Evolutionary conservation across 2,329 filamentous ascomycete genomes (phyloP).

Genomic region (Diaporthe helianthi): DNA sequence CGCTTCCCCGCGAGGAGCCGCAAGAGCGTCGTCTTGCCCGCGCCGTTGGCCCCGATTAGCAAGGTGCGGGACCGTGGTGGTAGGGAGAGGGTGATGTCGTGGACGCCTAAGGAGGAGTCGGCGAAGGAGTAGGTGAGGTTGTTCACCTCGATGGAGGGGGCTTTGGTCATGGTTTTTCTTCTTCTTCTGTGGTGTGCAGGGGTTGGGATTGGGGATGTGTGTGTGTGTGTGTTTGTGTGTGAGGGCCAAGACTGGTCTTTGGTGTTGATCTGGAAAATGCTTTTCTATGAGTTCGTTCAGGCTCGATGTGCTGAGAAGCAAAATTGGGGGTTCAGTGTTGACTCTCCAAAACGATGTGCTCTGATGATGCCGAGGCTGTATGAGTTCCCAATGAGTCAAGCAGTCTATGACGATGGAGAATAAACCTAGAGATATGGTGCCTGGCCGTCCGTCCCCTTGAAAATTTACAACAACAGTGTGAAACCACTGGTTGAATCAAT

Average conservation of each 20-base stretch:
- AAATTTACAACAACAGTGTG: background rate
- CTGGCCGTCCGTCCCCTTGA: too few relatives aligned
- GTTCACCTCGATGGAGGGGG: constrained; percentile 74
- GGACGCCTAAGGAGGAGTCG: constrained; percentile 81
- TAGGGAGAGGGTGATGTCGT: constrained; percentile 75
- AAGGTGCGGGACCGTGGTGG: constrained; percentile 86
- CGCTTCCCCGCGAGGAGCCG: constrained; percentile 95
- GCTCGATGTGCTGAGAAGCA: background rate
- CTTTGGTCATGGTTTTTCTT: constrained; percentile 41
- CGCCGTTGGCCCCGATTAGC: constrained; percentile 94
- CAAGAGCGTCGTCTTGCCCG: constrained; percentile 95
- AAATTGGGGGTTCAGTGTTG: background rate
- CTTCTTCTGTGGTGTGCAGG: background rate
- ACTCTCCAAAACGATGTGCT: background rate
- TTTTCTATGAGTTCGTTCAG: background rate
- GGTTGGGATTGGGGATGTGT: constrained; percentile 34
- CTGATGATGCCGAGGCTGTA: background rate
- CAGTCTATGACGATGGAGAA: constrained; percentile 24
- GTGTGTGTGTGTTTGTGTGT: too few relatives aligned
- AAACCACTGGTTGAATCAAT: background rate
- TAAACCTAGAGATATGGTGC: background rate
- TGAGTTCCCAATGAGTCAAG: constrained; percentile 6
- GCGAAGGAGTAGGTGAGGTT: constrained; percentile 89
- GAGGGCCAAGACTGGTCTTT: background rate
- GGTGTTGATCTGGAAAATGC: background rate